Evolutionary conservation across 2,329 filamentous ascomycete species (phyloP).

Genomic region (Fusarium irregulare): DNA sequence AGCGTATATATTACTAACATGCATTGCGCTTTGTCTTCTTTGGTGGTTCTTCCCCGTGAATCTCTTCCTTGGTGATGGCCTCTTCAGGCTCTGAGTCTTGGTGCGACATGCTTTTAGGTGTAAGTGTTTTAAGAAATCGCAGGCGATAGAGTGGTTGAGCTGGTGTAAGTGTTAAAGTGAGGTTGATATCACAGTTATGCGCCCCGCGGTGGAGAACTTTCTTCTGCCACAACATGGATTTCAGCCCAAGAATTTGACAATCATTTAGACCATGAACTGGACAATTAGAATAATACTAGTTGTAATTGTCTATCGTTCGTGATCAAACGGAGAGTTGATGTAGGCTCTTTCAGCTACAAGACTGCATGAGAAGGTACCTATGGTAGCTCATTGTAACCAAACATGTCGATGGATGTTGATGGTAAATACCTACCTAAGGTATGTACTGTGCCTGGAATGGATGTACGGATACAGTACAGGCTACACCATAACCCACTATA

Average conservation of each 20-base stretch:
- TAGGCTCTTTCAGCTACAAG: neutral
- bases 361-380: neutral
- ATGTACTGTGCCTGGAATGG: neutral
- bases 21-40: constrained; percentile 53
- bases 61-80: constrained; percentile 57
- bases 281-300: neutral
- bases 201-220: constrained; percentile 32
- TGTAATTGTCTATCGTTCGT: neutral
- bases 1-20: constrained; percentile 50
- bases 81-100: constrained; percentile 51
- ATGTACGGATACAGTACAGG: neutral
- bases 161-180: neutral
- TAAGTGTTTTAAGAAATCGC: neutral
- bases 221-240: neutral
- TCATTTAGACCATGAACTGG: neutral
- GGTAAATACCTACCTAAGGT: neutral
- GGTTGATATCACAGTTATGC: constrained; percentile 16
- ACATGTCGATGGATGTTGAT: neutral
- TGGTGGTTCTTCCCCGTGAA: constrained; percentile 49
- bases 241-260: neutral
- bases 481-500: neutral
- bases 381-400: neutral
- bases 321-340: neutral
- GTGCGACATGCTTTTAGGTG: constrained; percentile 40
- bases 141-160: neutral